Evolutionary conservation across 441 rosid genomes (phyloP).

Genomic region (Gossypium lobatum): DNA sequence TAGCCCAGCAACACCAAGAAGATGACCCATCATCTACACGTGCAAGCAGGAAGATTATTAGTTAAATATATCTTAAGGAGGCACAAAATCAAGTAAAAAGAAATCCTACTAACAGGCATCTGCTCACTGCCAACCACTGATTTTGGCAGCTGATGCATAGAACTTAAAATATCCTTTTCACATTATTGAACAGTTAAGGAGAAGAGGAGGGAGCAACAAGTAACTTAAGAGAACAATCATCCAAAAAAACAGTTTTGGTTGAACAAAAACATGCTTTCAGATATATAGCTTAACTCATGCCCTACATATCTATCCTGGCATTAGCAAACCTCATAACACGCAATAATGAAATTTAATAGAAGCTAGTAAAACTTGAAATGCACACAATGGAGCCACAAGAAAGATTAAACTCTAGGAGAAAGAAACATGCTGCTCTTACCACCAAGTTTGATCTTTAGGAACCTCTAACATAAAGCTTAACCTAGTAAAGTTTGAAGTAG

Average conservation of each 20-base stretch:
- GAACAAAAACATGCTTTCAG: constrained; percentile 1
- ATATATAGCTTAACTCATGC: background rate
- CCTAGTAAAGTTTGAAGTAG: background rate
- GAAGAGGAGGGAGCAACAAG: background rate
- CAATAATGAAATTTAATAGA: background rate
- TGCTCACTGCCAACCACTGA: background rate
- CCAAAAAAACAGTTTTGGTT: background rate
- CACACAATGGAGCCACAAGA: background rate
- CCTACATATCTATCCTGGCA: background rate
- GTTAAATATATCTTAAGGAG: constrained; percentile 1
- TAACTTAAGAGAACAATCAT: background rate
- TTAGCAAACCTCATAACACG: background rate
- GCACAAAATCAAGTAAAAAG: background rate
- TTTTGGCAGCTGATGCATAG: background rate
- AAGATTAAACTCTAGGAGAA: background rate
- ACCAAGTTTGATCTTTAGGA: background rate
- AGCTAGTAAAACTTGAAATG: background rate
- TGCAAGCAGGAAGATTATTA: constrained; percentile 15
- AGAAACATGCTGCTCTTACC: background rate
- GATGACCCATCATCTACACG: constrained; percentile 81
- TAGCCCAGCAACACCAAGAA: constrained; percentile 73
- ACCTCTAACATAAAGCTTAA: background rate
- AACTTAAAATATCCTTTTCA: background rate
- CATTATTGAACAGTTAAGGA: background rate
- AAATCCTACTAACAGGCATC: background rate